Base-by-base conservation (phyloP, 1,139 yeast genomes). In the Magnusiomyces clavatus region DNA sequence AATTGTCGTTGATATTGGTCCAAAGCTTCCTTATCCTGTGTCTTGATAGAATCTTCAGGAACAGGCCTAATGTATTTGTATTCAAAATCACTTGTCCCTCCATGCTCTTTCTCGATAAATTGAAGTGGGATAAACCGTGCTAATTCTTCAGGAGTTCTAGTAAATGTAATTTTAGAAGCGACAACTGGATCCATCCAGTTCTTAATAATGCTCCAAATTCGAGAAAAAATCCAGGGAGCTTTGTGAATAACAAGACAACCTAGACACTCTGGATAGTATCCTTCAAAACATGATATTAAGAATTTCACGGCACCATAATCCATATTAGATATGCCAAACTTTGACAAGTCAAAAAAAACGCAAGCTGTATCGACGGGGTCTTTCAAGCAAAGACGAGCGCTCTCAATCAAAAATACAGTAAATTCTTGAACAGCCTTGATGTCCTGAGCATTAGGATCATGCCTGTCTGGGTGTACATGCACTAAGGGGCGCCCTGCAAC, bases 181-280 rank as follows among this genome's bases (percentile, higher is more conserved):
- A 88, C 94, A 10, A 83, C 90, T 1, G 96, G 96, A 63, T 88
- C 95, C 54, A 88, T 72, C 95, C 95, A 87, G 58, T 80, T 82
- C 66, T 83, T 86, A 61, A 88, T 81, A 59, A 87, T 77, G 56
- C 81, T 82, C 96, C 96, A 88, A 57, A 87, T 83, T 36, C 94
- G 86, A 56, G 82, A 78, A 72, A 88, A 88, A 46, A 88, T 77
- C 94, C 95, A 86, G 6, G 96, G 96, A 0, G 96, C 95, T 60
- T 84, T 84, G 69, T 88, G 95, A 57, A 88, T 81, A 62, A 86
- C 74, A 50, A 88, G 69, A 51, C 77, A 77, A 16, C 94, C 94
- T 48, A 88, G 74, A 49, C 84, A 81, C 67, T 88, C 96, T 1
- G 96, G 96, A 65, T 86, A 88, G 65, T 86, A 89, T 0, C 88